These are phyloP conservation scores for Galeopsis tetrahit DNA, from an alignment of 257 asterid species.

Conservation along the genomic window DNA sequence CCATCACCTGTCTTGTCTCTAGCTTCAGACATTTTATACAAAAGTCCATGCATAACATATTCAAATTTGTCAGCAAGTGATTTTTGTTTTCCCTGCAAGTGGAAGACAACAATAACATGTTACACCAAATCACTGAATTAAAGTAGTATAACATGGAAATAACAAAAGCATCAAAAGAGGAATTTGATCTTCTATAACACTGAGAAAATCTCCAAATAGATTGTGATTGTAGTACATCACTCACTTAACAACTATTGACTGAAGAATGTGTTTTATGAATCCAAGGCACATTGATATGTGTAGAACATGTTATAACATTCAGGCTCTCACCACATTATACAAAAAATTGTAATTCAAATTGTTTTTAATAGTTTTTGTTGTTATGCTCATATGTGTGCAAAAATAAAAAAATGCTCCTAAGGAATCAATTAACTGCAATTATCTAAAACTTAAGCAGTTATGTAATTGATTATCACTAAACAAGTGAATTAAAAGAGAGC, in stretches of 20 bases:
- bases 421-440: background rate
- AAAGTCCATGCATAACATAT: too few species aligned
- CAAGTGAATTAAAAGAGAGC: background rate
- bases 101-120: conserved; percentile 7
- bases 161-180: background rate
- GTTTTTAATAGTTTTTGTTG: background rate
- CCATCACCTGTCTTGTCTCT: too few species aligned
- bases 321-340: background rate
- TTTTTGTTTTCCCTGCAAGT: conserved; percentile 59
- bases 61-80: too few species aligned
- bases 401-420: background rate
- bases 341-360: background rate
- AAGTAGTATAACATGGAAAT: background rate
- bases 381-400: background rate
- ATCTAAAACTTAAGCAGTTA: background rate
- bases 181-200: too few species aligned
- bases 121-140: background rate
- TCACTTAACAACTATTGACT: too few species aligned
- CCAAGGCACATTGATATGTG: conserved; percentile 42
- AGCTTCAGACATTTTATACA: too few species aligned
- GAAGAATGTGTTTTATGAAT: background rate
- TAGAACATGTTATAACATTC: conserved; percentile 32
- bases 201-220: too few species aligned
- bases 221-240: too few species aligned
- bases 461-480: background rate